Base-by-base conservation (phyloP, 2,329 filamentous ascomycete species). In the Corynespora cassiicola region DNA sequence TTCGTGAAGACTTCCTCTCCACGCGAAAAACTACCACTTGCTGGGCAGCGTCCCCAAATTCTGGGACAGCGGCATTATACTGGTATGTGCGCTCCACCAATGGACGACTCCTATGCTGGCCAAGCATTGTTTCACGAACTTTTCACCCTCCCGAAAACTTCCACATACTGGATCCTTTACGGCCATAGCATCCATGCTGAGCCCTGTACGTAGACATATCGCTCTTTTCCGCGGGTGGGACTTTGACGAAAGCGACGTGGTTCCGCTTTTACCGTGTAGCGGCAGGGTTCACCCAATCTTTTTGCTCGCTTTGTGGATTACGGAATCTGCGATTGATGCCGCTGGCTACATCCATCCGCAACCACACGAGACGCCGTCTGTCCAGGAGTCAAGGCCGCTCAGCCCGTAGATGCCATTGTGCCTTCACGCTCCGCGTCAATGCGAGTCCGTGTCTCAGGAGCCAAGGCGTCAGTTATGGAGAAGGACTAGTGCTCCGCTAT, bases 61-160 rank as follows among this genome's bases (percentile, higher is more conserved):
- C 28, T 37, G 35, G 33, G 31, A 34, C 32, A 22, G 49, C 49
- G 42, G 47, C 51, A 51, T 51, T 46, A 43, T 45, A n/a, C n/a
- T n/a, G n/a, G n/a, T n/a, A n/a, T 17, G 10, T 2, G 7, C 11
- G 5, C 14, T 16, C 24, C 28, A 14, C 50, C 41, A 51, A 51
- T 54, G n/a, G 20, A 42, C 6, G 15, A 11, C 11, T n/a, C 8
- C 15, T 7, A 28, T 18, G 16, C 34, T 21, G 20, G 14, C 31
- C 35, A 40, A 45, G 42, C 42, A 23, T 49, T 29, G 45, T 52
- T 52, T 52, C 42, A 52, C 25, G 16, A 25, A 17, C 27, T 36
- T 36, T 32, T 32, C 34, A 31, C 22, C 15, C 11, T 36, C 6
- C 24, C 21, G 29, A 32, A 11, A 19, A 18, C 12, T 15, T 9